Conservation (phyloP, 2,329 filamentous ascomycete species). For the Pseudocercospora crystallina region DNA sequence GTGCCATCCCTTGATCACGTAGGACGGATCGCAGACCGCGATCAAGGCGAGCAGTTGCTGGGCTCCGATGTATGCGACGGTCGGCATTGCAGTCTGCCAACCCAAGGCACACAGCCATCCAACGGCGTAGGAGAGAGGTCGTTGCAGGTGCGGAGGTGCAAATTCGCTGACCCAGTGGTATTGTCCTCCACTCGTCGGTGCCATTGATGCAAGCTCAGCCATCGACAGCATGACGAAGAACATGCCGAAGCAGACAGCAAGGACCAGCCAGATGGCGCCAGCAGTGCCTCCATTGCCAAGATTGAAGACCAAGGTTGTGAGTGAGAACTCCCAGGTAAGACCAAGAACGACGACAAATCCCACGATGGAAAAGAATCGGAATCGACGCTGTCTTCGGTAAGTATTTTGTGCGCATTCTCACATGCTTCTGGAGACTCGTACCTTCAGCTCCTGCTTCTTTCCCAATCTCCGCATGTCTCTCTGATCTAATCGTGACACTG, state of each 20-base stretch:
- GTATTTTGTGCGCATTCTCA: background rate
- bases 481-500: conserved; percentile 15
- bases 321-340: conserved; percentile 28
- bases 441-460: conserved; percentile 27
- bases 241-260: conserved; percentile 25
- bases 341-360: conserved; percentile 31
- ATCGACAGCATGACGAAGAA: conserved; percentile 41
- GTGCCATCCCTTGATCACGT: conserved; percentile 27
- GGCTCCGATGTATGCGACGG: conserved; percentile 29
- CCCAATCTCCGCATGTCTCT: conserved; percentile 24
- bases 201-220: conserved; percentile 55
- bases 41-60: conserved; percentile 32
- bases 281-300: conserved; percentile 52
- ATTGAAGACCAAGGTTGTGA: conserved; percentile 25
- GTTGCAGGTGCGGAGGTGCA: conserved; percentile 53
- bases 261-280: conserved; percentile 53
- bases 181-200: conserved; percentile 58
- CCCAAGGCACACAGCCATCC: conserved; percentile 38
- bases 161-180: conserved; percentile 48
- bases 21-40: conserved; percentile 24
- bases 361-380: conserved; percentile 31
- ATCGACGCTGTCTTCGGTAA: conserved; percentile 26
- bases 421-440: background rate
- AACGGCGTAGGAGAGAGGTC: conserved; percentile 55
- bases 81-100: conserved; percentile 32